Evolutionary conservation across 805 yeast species (phyloP).

Genomic region (Isabelozyma pseudorhagii): DNA sequence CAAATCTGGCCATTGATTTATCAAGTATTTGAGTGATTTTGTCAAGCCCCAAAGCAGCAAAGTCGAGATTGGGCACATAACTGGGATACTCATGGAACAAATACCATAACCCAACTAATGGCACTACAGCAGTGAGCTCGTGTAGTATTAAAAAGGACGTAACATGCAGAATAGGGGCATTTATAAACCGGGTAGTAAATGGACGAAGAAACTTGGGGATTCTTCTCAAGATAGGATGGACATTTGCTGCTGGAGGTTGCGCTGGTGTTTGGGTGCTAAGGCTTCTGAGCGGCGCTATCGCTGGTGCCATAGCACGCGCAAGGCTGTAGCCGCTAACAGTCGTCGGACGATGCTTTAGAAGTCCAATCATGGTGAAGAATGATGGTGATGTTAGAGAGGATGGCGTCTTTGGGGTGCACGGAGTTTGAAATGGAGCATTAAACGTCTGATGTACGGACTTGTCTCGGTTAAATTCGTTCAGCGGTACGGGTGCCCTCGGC

Average conservation of each 20-base stretch:
- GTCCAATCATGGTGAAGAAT: neutral
- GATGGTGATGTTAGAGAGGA: no score
- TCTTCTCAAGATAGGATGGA: constrained; percentile 20
- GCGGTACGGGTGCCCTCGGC: neutral
- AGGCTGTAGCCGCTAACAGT: neutral
- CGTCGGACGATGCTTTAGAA: neutral
- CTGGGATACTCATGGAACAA: constrained; percentile 53
- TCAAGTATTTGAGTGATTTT: constrained; percentile 60
- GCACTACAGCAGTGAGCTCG: constrained; percentile 72
- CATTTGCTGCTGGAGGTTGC: neutral
- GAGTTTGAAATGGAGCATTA: neutral
- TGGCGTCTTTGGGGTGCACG: neutral
- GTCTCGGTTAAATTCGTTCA: no score
- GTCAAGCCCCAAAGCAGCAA: constrained; percentile 59
- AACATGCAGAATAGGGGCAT: constrained; percentile 60
- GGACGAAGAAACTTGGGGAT: constrained; percentile 51
- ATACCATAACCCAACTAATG: constrained; percentile 68
- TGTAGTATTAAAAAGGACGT: constrained; percentile 67
- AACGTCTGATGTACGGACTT: neutral
- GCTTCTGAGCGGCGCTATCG: neutral
- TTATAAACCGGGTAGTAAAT: constrained; percentile 46
- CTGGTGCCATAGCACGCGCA: neutral
- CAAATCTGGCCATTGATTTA: constrained; percentile 40
- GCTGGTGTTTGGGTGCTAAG: neutral
- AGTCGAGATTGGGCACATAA: constrained; percentile 45